Conservation (phyloP, 2,329 filamentous ascomycete genomes). For the Verticillium tricorpus region DNA sequence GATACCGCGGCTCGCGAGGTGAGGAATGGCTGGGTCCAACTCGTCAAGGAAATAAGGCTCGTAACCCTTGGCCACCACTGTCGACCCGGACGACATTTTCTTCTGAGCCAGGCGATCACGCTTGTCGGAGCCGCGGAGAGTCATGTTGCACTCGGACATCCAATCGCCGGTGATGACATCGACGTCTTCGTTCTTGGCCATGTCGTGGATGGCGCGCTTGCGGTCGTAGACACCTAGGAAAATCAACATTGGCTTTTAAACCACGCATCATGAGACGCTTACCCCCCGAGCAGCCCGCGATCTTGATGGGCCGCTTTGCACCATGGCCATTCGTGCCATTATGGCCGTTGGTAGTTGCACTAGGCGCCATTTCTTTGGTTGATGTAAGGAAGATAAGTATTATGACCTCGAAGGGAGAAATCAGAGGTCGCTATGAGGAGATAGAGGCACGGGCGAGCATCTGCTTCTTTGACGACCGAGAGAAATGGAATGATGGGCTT, state of each 20-base stretch:
- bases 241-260: not conserved
- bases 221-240: slow-evolving; percentile 32
- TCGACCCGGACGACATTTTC: slow-evolving; percentile 20
- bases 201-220: slow-evolving; percentile 20
- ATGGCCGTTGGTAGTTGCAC: slow-evolving; percentile 3
- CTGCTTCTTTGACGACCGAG: too few relatives aligned
- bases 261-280: not conserved
- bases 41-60: slow-evolving; percentile 33
- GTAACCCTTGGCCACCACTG: slow-evolving; percentile 26
- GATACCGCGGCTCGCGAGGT: slow-evolving; percentile 22
- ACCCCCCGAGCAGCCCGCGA: slow-evolving; percentile 23
- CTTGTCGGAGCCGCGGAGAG: slow-evolving; percentile 22
- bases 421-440: too few relatives aligned
- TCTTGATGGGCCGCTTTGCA: slow-evolving; percentile 19
- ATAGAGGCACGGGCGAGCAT: too few relatives aligned
- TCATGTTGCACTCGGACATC: slow-evolving; percentile 26
- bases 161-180: slow-evolving; percentile 26
- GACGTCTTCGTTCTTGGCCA: slow-evolving; percentile 20
- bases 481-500: too few relatives aligned
- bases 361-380: slow-evolving; percentile 14
- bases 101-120: slow-evolving; percentile 16
- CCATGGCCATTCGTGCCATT: slow-evolving; percentile 5
- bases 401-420: too few relatives aligned
- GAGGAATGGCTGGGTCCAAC: slow-evolving; percentile 23
- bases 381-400: not conserved